Evolutionary conservation across 2,329 filamentous ascomycete species (phyloP).

Genomic region (Ophiostoma novo-ulmi): DNA sequence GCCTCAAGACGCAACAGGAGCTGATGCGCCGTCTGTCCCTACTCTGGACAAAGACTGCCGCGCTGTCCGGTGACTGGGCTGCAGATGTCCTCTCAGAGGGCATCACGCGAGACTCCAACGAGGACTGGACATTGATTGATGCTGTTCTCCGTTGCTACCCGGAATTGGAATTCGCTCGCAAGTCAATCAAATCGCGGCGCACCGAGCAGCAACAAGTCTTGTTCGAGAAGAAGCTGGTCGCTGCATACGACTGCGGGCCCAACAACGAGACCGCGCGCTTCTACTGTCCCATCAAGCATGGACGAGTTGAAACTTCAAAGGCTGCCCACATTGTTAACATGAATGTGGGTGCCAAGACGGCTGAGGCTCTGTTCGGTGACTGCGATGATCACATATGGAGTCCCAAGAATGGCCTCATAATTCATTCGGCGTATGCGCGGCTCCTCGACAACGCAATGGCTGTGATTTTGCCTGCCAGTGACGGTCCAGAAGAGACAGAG

Average conservation of each 20-base stretch:
- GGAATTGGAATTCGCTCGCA: background rate
- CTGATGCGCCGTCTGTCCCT: background rate
- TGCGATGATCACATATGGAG: background rate
- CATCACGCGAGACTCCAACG: background rate
- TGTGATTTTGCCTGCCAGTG: background rate
- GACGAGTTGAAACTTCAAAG: background rate
- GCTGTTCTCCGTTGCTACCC: background rate
- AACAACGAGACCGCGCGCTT: background rate
- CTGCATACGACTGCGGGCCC: background rate
- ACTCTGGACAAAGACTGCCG: background rate
- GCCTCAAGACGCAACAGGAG: background rate
- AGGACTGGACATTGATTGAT: background rate
- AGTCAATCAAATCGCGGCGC: background rate
- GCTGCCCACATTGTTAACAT: slow-evolving; percentile 10
- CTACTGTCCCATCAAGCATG: background rate
- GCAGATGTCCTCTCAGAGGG: background rate
- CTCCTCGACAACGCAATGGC: background rate
- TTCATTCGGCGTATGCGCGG: background rate
- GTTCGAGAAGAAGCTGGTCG: background rate
- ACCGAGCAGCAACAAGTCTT: background rate
- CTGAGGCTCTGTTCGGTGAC: slow-evolving; percentile 7
- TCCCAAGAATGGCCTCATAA: background rate
- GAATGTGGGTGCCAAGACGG: background rate
- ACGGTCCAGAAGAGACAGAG: background rate
- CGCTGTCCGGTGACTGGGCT: background rate